Evolutionary conservation across 2,329 filamentous ascomycete genomes (phyloP).

Genomic region (Pseudopithomyces chartarum): DNA sequence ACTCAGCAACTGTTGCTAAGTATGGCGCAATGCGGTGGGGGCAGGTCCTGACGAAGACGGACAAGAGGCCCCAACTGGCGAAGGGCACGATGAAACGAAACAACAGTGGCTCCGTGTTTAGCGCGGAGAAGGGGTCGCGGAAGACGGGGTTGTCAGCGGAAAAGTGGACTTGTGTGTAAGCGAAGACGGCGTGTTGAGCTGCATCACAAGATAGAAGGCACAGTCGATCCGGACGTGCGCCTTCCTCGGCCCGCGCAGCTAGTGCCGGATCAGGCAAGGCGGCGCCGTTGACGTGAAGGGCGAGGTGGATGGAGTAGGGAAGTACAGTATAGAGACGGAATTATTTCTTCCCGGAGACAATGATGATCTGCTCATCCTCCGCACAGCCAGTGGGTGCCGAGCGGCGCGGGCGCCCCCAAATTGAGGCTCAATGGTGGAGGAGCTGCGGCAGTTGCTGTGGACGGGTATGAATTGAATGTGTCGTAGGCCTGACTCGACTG

Average conservation of each 20-base stretch:
- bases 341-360: not conserved
- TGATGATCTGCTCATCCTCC: not conserved
- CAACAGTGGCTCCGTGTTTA: slow-evolving; percentile 1
- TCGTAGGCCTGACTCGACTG: slow-evolving; percentile 13
- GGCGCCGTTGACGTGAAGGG: not conserved
- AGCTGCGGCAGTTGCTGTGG: not conserved
- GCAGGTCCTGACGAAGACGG: slow-evolving; percentile 5
- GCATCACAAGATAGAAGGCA: slow-evolving; percentile 14
- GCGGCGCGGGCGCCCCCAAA: not conserved
- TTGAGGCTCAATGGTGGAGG: not conserved
- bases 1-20: not conserved
- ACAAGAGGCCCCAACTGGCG: slow-evolving; percentile 10
- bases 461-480: not conserved
- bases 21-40: slow-evolving; percentile 3
- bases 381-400: not conserved
- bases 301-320: not conserved
- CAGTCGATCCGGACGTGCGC: slow-evolving; percentile 23
- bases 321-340: not conserved
- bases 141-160: not conserved
- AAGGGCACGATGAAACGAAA: slow-evolving; percentile 14
- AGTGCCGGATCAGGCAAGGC: not conserved
- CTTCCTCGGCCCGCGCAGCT: slow-evolving; percentile 10
- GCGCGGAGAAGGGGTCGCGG: not conserved
- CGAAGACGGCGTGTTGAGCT: slow-evolving; percentile 3
- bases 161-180: slow-evolving; percentile 1